Base-by-base conservation (phyloP, 192 early-diverging fungal genomes). In the Lunasporangiospora selenospora region DNA sequence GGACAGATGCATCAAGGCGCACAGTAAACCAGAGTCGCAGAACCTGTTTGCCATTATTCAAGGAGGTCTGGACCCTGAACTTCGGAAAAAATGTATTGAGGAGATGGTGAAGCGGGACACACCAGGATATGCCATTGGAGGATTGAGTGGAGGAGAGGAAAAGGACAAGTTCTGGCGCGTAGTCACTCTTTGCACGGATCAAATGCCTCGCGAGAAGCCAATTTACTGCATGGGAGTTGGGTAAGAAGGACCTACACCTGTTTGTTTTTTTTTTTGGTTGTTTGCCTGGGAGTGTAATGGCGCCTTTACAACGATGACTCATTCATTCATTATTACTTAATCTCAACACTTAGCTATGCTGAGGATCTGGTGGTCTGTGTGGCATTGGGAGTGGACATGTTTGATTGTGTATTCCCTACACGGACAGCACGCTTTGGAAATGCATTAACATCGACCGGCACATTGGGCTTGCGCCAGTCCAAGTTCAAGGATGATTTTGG, bases 191-290 rank as follows among this genome's bases (percentile, higher is more conserved):
- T 95, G 89, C 76, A 95, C 93, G 26, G 91, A 91, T 71, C 60
- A 91, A 52, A 71, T 95, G 53, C 91, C 93, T 21, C 78, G 87
- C 19, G 83, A 80, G 57, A 95, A 95, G 59, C 93, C 93, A 21
- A 89, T 91, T 63, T 95, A 95, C 79, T 95, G 91, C 78, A 95
- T 95, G 93, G 93, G 93, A 18, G 90, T 95, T 27, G 93, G 93
- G 47, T 89, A 77, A 21, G 56, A 18, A 38, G 11, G 15, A n/a
- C 24, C 29, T 27, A 4, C 13, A n/a, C n/a, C n/a, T n/a, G n/a
- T 3, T 18, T 6, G 59, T 19, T 51, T 31, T 31, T 7, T 11
- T 36, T 13, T 8, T 23, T 15, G 23, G 10, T 51, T 36, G 16
- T 36, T 12, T 21, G 6, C 12, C 23, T 6, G 3, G 19, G 34